phyloP scores from a whole-genome alignment of 768 basidiomycete species.

The Mrakia gelida region DNA sequence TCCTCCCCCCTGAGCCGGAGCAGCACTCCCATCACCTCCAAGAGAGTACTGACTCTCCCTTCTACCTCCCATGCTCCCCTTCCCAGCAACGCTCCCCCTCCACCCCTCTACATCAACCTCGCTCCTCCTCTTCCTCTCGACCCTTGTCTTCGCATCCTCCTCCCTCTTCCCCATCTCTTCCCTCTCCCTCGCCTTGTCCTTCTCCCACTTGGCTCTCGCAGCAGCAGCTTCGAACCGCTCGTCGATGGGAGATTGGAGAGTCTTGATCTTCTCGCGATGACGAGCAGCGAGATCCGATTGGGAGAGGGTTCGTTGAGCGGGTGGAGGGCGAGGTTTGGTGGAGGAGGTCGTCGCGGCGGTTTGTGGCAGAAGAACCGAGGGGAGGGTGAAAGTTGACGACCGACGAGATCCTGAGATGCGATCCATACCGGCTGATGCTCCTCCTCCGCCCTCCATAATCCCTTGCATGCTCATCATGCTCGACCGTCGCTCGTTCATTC shows the following conservation, averaged over 20 bases:
- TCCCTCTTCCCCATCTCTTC: neutral
- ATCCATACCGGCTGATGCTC: neutral
- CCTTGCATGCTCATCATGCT: neutral
- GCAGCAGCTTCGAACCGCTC: slow-evolving; percentile 8
- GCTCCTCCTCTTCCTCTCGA: neutral
- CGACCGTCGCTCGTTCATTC: neutral
- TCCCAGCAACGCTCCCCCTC: neutral
- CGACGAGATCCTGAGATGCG: neutral
- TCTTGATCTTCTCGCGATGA: neutral
- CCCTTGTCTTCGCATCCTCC: neutral
- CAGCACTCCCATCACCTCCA: no score
- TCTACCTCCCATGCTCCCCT: no score
- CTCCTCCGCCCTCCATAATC: neutral
- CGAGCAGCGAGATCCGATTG: slow-evolving; percentile 11
- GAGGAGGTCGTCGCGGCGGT: neutral
- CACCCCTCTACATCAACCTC: slow-evolving; percentile 24
- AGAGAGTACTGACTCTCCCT: no score
- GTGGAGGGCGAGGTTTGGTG: neutral
- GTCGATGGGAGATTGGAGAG: neutral
- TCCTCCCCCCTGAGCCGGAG: no score
- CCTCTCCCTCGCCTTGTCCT: slow-evolving; percentile 4
- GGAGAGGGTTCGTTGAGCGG: neutral
- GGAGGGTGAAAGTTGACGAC: neutral
- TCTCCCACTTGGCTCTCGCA: slow-evolving; percentile 6
- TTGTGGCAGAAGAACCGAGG: neutral